Base-by-base conservation (phyloP, 2,329 filamentous ascomycete species). In the Aspergillus puulaauensis region DNA sequence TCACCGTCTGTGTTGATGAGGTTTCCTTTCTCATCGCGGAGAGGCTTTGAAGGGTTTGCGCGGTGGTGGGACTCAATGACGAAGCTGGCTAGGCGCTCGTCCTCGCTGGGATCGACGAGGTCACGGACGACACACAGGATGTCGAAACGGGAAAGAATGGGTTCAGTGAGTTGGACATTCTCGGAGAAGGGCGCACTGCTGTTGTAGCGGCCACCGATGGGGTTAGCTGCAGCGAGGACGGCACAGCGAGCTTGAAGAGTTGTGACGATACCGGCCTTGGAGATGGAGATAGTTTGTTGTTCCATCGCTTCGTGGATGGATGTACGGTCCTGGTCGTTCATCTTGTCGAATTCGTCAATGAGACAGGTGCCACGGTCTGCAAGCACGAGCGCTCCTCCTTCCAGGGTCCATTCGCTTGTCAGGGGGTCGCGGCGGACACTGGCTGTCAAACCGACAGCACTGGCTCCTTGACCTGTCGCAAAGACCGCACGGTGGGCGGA, bases 261-360 rank as follows among this genome's bases (percentile, higher is more conserved):
- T 1, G 95, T 99, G 44, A 99, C 95, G 60, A 99, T 99, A 76
- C 95, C 95, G 0, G 95, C 95, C 74, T 99, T 99, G 63, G 92
- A 96, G 70, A 99, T 99, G 60, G 93, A 98, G 66, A 99, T 99
- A 1, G 95, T 99, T 78, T 99, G 95, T 77, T 99, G 95, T 76
- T 99, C 95, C 95, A 99, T 99, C 59, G 95, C 95, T 81, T 99
- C 95, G 83, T 99, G 95, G 66, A 99, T 99, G 7, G 92, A 96
- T 1, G 95, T 98, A 64, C 95, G 87, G 75, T 99, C 95, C 72
- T 98, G 92, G 73, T 99, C 95, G 74, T 98, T 98, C 95, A 99
- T 99, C 83, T 99, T 99, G 84, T 99, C 95, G 68, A 99, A 99
- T 77, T 99, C 95, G 69, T 99, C 95, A 62, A 99, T 99, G 31